These are phyloP conservation scores for Microstroma glucosiphilum DNA, from an alignment of 1,284 basidiomycete genomes.

Conservation along the genomic window DNA sequence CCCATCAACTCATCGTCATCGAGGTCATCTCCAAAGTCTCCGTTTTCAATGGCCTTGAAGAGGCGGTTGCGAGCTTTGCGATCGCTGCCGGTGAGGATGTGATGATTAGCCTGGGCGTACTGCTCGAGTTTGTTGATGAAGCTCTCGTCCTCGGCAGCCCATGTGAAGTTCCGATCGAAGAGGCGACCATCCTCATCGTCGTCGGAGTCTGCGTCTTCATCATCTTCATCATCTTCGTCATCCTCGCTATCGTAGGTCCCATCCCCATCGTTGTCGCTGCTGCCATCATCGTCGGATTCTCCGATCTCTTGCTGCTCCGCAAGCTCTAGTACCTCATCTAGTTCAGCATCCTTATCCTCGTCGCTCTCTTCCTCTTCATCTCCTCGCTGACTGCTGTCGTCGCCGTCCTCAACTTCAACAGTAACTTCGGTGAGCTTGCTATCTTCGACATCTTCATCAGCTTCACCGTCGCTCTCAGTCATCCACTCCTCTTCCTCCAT, in stretches of 20 bases:
- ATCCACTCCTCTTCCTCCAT: slow-evolving; percentile 39
- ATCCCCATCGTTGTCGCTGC: slow-evolving; percentile 20
- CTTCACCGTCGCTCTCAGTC: slow-evolving; percentile 24
- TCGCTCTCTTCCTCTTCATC: slow-evolving; percentile 20
- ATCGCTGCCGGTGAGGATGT: slow-evolving; percentile 11
- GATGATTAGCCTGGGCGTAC: slow-evolving; percentile 12
- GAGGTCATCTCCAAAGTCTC: slow-evolving; percentile 53
- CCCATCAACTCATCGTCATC: slow-evolving; percentile 19
- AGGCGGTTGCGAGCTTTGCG: slow-evolving; percentile 58
- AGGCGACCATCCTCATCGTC: slow-evolving; percentile 36
- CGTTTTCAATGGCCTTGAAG: slow-evolving; percentile 63
- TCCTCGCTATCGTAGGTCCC: slow-evolving; percentile 17
- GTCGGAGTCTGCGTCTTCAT: slow-evolving; percentile 16
- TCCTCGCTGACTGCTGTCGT: slow-evolving; percentile 18
- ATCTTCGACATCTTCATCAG: slow-evolving; percentile 15
- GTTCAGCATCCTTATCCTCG: slow-evolving; percentile 16
- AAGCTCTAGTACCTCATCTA: background rate
- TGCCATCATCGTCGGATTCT: slow-evolving; percentile 16
- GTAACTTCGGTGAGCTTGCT: background rate
- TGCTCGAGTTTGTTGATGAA: slow-evolving; percentile 60
- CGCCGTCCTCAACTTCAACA: slow-evolving; percentile 16
- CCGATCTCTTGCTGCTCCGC: slow-evolving; percentile 7
- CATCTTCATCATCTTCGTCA: slow-evolving; percentile 18
- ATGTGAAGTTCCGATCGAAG: slow-evolving; percentile 52
- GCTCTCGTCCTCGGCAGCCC: slow-evolving; percentile 64